A percentile compares a stretch with the other conserved stretches of the same genome.
Evolutionary conservation across 805 yeast species (phyloP).

Genomic region (Tetrapisispora nanseiensis): DNA sequence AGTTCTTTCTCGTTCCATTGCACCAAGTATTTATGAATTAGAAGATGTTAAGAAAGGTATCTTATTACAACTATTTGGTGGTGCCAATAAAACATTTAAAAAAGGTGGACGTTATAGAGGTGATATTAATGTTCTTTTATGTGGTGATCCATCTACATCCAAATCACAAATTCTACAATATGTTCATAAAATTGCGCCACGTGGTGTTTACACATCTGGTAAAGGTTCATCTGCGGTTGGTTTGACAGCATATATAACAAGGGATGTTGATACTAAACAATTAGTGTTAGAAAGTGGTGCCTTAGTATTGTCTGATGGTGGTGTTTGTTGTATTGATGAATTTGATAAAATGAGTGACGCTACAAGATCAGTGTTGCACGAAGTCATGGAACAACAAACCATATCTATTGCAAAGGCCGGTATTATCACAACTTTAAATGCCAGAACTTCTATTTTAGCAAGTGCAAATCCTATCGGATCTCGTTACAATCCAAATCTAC

Average conservation of each 20-base stretch:
- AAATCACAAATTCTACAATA: slow-evolving; percentile 91
- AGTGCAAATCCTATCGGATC: slow-evolving; percentile 97
- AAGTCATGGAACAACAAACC: slow-evolving; percentile 99
- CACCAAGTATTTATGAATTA: slow-evolving; percentile 94
- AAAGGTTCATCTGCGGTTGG: slow-evolving; percentile 99
- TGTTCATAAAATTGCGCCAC: slow-evolving; percentile 94
- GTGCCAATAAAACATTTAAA: slow-evolving; percentile 76
- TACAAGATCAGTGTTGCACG: slow-evolving; percentile 90
- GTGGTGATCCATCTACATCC: slow-evolving; percentile 98
- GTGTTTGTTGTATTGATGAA: slow-evolving; percentile 97
- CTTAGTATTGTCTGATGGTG: slow-evolving; percentile 90
- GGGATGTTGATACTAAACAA: slow-evolving; percentile 90
- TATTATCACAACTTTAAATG: slow-evolving; percentile 91
- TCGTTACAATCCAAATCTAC: slow-evolving; percentile 85
- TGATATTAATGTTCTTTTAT: slow-evolving; percentile 78
- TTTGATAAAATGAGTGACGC: slow-evolving; percentile 95
- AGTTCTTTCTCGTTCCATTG: slow-evolving; percentile 76
- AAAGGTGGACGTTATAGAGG: slow-evolving; percentile 96
- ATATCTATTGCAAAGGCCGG: slow-evolving; percentile 98
- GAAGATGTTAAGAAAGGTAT: slow-evolving; percentile 97
- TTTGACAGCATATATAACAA: slow-evolving; percentile 90
- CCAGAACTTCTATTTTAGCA: slow-evolving; percentile 90
- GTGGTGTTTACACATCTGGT: slow-evolving; percentile 97
- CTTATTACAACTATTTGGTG: slow-evolving; percentile 86
- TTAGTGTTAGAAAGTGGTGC: slow-evolving; percentile 95